phyloP scores from a whole-genome alignment of 2,329 filamentous ascomycete species.

The Xylaria sp. region DNA sequence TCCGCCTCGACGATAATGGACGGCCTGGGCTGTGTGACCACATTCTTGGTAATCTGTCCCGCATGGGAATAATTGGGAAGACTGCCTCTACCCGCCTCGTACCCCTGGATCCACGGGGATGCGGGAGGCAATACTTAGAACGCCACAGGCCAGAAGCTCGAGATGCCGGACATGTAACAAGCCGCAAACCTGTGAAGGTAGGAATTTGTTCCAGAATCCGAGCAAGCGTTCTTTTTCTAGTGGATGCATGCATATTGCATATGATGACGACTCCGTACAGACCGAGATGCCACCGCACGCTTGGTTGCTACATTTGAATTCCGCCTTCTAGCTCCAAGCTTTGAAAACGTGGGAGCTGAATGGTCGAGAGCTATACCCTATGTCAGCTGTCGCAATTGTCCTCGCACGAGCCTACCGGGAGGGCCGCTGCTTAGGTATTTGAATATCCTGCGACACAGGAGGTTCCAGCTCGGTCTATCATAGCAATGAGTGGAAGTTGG shows the following conservation, averaged over 20 bases:
- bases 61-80: conserved; percentile 44
- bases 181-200: conserved; percentile 40
- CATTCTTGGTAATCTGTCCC: conserved; percentile 39
- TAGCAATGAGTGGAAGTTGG: conserved; percentile 23
- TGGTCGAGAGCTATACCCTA: background rate
- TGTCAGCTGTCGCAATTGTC: background rate
- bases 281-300: conserved; percentile 44
- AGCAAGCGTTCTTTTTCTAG: conserved; percentile 39
- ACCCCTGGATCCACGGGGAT: conserved; percentile 35
- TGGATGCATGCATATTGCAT: conserved; percentile 43
- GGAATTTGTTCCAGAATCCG: conserved; percentile 41
- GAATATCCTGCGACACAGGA: conserved; percentile 2
- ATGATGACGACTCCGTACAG: conserved; percentile 39
- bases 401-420: background rate
- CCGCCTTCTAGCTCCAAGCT: conserved; percentile 6
- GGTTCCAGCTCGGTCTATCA: background rate
- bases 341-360: conserved; percentile 17
- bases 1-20: conserved; percentile 50
- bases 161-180: conserved; percentile 42
- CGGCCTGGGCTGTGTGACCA: conserved; percentile 34
- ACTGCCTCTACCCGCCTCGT: conserved; percentile 45
- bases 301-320: conserved; percentile 19
- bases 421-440: background rate
- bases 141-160: conserved; percentile 35
- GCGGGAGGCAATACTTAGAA: conserved; percentile 33